Evolutionary conservation across 306 rosid species (phyloP), one percentile per base, ranked within the genome.

Genomic region (Luffa aegyptiaca): DNA sequence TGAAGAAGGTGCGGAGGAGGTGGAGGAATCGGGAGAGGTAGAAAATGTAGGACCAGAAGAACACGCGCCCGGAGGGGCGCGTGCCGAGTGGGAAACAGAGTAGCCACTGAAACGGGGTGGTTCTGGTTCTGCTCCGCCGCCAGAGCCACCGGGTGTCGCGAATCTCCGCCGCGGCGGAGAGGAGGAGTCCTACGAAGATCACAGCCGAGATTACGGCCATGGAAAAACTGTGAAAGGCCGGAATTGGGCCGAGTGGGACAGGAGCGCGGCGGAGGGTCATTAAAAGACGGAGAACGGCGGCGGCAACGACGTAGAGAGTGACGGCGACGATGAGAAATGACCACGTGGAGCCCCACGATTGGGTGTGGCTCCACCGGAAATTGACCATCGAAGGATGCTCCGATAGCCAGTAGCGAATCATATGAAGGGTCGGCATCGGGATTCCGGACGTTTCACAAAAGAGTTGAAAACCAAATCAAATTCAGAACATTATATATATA

Each of bases 51-150:
- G 97, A 94, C 98, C 98, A 94, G 88, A 92, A 94, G 84, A 94
- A 94, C 36, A 94, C 96, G 36, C 98, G 93, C 0, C 98, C 98
- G 0, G 98, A 90, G 4, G 98, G 91, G 0, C 97, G 94, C 0
- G 98, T 89, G 0, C 98, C 98, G 1, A 92, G 82, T 0, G 98
- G 98, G 80, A 94, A 92, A 61, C 98, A 94, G n/a, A 94, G 92
- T 48, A 94, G 94, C 98, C 98, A 94, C 42, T 94, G 91, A 46
- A 94, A 66, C 0, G 98, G 93, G 8, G 51, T 66, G 61, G 97
- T 92, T 58, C 86, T 66, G 52, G 96, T 92, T 58, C 87, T 90
- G 49, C 87, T 84, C 20, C 93, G 89, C 4, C 88, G 88, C 98
- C 98, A 94, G 81, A 92, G 82, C 98, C 98, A 94, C 0, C 92